A percentile compares a stretch with the other conserved stretches of the same genome.
Evolutionary conservation across 106 monocot genomes (phyloP).

Genomic region (Apostasia ramifera): DNA sequence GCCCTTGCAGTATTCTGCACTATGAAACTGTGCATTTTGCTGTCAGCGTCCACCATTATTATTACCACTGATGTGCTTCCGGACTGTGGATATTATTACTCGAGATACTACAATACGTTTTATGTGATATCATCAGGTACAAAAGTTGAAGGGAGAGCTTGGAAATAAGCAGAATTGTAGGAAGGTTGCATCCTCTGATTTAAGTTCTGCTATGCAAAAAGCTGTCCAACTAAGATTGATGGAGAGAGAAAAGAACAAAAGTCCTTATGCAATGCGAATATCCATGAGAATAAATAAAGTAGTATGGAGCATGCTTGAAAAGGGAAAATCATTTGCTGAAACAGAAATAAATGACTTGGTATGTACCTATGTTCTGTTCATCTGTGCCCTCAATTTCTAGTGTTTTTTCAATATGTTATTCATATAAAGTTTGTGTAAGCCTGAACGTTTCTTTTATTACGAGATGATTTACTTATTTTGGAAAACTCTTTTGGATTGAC

Average conservation of each 20-base stretch:
- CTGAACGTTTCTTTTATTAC: no score
- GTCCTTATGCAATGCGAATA: slow-evolving; percentile 85
- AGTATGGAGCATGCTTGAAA: slow-evolving; percentile 90
- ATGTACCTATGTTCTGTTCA: not conserved
- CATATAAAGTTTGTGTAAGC: no score
- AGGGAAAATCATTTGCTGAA: slow-evolving; percentile 93
- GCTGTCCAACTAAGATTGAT: slow-evolving; percentile 68
- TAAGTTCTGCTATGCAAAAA: slow-evolving; percentile 72
- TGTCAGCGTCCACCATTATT: not conserved
- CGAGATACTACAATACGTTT: not conserved
- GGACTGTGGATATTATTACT: not conserved
- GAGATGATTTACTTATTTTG: no score
- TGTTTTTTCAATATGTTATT: no score
- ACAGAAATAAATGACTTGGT: slow-evolving; percentile 94
- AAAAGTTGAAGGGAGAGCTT: slow-evolving; percentile 55
- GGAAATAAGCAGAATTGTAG: slow-evolving; percentile 44
- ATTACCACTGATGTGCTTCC: not conserved
- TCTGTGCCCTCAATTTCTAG: no score
- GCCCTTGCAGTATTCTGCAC: no score
- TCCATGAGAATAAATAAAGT: slow-evolving; percentile 87
- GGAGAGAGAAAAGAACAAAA: slow-evolving; percentile 96
- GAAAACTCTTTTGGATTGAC: no score
- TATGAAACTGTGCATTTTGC: no score
- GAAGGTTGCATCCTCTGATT: slow-evolving; percentile 46
- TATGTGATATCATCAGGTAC: slow-evolving; percentile 38